These are phyloP conservation scores for Penicillium nucicola DNA, from an alignment of 495 filamentous ascomycete species.

Conservation along the genomic window DNA sequence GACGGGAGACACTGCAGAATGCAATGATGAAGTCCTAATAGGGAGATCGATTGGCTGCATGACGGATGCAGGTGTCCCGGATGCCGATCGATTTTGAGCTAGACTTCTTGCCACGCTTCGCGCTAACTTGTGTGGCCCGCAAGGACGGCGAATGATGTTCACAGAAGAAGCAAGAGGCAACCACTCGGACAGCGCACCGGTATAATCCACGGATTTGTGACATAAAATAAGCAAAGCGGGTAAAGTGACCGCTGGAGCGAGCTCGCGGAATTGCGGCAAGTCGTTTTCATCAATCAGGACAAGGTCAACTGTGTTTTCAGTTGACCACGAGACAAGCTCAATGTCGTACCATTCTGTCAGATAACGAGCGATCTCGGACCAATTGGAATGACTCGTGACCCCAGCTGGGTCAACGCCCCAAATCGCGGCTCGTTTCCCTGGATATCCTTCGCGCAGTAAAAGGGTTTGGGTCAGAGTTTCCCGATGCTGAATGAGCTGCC, in stretches of 20 bases:
- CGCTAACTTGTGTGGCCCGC: conserved; percentile 63
- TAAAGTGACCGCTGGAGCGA: conserved; percentile 11
- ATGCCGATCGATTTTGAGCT: conserved; percentile 13
- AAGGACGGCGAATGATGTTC: conserved; percentile 50
- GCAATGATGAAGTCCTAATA: conserved; percentile 8
- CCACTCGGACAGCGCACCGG: conserved; percentile 26
- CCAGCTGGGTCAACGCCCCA: conserved; percentile 21
- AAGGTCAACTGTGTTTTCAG: conserved; percentile 31
- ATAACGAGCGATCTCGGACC: conserved; percentile 27
- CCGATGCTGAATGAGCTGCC: conserved; percentile 15
- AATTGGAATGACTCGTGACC: conserved; percentile 9
- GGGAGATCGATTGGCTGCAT: conserved; percentile 13
- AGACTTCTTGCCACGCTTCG: conserved; percentile 45
- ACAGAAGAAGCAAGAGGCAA: conserved; percentile 30
- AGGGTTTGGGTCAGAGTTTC: conserved; percentile 23
- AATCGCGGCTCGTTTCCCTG: conserved; percentile 25
- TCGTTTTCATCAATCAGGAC: conserved; percentile 40
- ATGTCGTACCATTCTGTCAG: conserved; percentile 47
- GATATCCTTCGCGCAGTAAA: conserved; percentile 27
- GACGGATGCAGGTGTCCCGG: conserved; percentile 9
- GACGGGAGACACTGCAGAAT: not conserved
- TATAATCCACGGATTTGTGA: conserved; percentile 32
- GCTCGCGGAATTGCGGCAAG: conserved; percentile 19
- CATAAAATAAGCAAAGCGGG: conserved; percentile 39
- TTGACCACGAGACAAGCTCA: conserved; percentile 35